Percentiles rank a stretch among this genome's conserved stretches.
These are phyloP conservation scores for Cyberlindnera euphorbiae DNA, from an alignment of 805 yeast genomes.

Conservation along the genomic window DNA sequence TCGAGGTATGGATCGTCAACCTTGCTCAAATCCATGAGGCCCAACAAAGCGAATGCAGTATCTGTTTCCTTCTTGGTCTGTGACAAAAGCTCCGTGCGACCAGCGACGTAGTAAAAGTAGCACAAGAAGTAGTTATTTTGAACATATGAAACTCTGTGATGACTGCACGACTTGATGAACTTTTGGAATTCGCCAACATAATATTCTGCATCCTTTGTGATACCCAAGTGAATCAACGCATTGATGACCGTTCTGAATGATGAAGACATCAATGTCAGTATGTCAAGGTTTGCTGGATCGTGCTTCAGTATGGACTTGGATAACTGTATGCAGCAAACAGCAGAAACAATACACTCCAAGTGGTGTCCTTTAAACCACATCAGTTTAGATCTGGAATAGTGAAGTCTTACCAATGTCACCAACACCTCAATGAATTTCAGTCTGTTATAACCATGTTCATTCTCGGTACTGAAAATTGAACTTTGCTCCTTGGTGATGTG, in stretches of 20 bases:
- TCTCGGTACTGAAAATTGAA: slow-evolving; percentile 10
- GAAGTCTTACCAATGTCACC: slow-evolving; percentile 14
- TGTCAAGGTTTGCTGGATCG: slow-evolving; percentile 24
- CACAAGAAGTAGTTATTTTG: slow-evolving; percentile 22
- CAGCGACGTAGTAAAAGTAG: slow-evolving; percentile 17
- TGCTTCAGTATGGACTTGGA: slow-evolving; percentile 49
- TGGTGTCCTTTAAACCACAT: slow-evolving; percentile 20
- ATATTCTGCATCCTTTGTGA: slow-evolving; percentile 53
- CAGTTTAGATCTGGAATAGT: slow-evolving; percentile 15
- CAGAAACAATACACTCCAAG: slow-evolving; percentile 29
- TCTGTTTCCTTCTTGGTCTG: slow-evolving; percentile 13
- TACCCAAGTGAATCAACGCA: slow-evolving; percentile 43
- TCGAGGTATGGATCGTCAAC: slow-evolving; percentile 13
- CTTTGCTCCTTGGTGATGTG: neutral
- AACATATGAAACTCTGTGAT: slow-evolving; percentile 7
- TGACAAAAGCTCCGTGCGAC: slow-evolving; percentile 10
- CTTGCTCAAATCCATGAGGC: slow-evolving; percentile 6
- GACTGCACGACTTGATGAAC: slow-evolving; percentile 17
- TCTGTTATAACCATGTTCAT: slow-evolving; percentile 10
- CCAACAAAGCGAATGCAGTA: slow-evolving; percentile 11
- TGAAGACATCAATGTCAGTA: slow-evolving; percentile 31
- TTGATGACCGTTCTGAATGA: slow-evolving; percentile 38
- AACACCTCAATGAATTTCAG: slow-evolving; percentile 11
- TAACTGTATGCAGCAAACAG: slow-evolving; percentile 47
- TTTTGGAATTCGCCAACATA: slow-evolving; percentile 44